These are phyloP conservation scores for Solanum corneliomulleri DNA, from an alignment of 257 asterid genomes.

Conservation along the genomic window DNA sequence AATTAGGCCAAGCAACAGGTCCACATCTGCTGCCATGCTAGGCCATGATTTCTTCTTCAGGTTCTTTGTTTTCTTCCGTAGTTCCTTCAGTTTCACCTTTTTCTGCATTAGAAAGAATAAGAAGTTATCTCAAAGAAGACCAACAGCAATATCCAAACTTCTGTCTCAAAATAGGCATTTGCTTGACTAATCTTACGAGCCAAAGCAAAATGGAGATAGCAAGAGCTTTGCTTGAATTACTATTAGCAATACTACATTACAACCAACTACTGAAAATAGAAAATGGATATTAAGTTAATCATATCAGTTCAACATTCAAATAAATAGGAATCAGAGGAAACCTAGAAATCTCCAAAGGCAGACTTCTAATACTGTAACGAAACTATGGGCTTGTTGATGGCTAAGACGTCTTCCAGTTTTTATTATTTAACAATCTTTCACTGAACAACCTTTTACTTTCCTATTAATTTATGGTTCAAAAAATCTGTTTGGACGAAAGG, in stretches of 20 bases:
- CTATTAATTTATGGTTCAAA: not conserved
- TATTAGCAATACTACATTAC: not conserved
- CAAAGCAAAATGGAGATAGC: not conserved
- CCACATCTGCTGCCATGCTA: conserved; percentile 33
- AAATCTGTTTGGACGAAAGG: not conserved
- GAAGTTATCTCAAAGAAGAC: not conserved
- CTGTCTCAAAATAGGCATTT: not conserved
- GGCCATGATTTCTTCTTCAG: conserved; percentile 68
- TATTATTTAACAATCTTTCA: not conserved
- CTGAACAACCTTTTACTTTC: not conserved
- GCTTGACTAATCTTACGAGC: not conserved
- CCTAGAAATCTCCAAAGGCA: not conserved
- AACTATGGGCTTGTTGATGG: not conserved
- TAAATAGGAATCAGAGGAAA: not conserved
- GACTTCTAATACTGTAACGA: not conserved
- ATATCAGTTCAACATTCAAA: not conserved
- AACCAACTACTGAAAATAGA: not conserved
- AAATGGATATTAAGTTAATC: not conserved
- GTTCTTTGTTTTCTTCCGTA: conserved; percentile 54
- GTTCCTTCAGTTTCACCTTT: conserved; percentile 64
- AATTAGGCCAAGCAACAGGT: conserved; percentile 53
- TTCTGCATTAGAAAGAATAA: conserved; percentile 39
- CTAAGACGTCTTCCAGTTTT: not conserved
- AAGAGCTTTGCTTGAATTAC: not conserved
- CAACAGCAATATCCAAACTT: not conserved